These are phyloP conservation scores for Ogataea polymorpha DNA, from an alignment of 805 yeast species.

Conservation along the genomic window DNA sequence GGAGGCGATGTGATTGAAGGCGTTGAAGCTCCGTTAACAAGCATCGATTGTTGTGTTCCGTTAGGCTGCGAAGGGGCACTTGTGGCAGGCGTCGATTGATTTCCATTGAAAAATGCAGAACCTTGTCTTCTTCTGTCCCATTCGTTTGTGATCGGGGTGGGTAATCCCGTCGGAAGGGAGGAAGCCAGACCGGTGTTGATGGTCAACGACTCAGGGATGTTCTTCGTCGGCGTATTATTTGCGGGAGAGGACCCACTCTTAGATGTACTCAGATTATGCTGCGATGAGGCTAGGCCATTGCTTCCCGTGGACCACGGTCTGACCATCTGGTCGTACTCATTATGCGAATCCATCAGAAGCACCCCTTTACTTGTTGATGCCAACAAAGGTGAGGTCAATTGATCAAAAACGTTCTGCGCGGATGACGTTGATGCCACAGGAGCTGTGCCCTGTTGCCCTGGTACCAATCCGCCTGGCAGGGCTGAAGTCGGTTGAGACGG, in stretches of 20 bases:
- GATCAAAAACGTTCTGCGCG: conserved; percentile 19
- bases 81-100: conserved; percentile 5
- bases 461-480: conserved; percentile 11
- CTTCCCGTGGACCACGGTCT: conserved; percentile 32
- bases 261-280: conserved; percentile 5
- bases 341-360: conserved; percentile 42
- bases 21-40: conserved; percentile 18
- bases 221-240: conserved; percentile 17
- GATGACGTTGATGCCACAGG: conserved; percentile 35
- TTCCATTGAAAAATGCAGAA: conserved; percentile 46
- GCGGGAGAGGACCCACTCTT: conserved; percentile 3
- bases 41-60: conserved; percentile 16
- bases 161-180: conserved; percentile 24
- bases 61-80: conserved; percentile 7
- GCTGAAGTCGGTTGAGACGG: conserved; percentile 13
- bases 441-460: conserved; percentile 14
- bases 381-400: conserved; percentile 24
- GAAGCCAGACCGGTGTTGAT: conserved; percentile 20
- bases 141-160: conserved; percentile 30
- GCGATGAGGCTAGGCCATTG: conserved; percentile 8
- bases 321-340: conserved; percentile 46
- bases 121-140: conserved; percentile 55
- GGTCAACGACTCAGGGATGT: conserved; percentile 22
- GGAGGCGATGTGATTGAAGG: conserved; percentile 25
- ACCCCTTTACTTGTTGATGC: conserved; percentile 40